Base-by-base conservation (phyloP, 2,329 filamentous ascomycete genomes). In the Zymoseptoria ardabiliae region DNA sequence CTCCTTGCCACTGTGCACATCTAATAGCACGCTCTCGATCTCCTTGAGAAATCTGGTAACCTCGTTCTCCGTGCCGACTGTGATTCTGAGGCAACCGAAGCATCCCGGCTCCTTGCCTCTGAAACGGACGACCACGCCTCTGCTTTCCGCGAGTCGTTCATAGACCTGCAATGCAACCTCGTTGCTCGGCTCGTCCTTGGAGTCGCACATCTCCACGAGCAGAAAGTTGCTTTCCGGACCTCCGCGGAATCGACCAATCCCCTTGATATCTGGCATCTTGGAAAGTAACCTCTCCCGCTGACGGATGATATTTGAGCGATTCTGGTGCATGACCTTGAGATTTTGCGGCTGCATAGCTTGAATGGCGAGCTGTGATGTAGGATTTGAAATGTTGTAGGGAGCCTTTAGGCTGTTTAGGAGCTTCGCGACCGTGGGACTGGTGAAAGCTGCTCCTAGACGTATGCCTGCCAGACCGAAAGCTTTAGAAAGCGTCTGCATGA, bases 401-500 rank as follows among this genome's bases (percentile, higher is more conserved):
- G 94, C 93, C 77, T 97, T 97, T 70, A 99, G 81, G 72, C 82
- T 91, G 77, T 99, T 99, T 58, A 99, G 81, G 11, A 99, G 79
- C 17, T 77, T 75, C 2, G 93, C 91, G 63, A 99, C 87, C 5
- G 85, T 81, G 0, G 85, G 81, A 9, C 85, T 83, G 4, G 90
- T 83, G 72, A 97, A 99, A 0, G 90, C 91, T 7, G 86, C 89
- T 53, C 94, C 94, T 1, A 99, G 81, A 17, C 94, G 83, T 71
- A 99, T 96, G 55, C 93, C 94, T 3, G 94, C 94, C 70, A 99
- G 83, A 25, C 94, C 94, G 71, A 99, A 99, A 0, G 91, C 94
- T 75, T 99, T 99, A 69, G 90, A 96, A n/a, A 97, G 82, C 1
- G 94, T 99, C 79, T 99, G 94, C 90, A 97, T 91, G 59, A 99